A percentile compares a stretch with the other conserved stretches of the same genome.
Conservation (phyloP, 2,329 filamentous ascomycete species). For the Curvularia sp. region DNA sequence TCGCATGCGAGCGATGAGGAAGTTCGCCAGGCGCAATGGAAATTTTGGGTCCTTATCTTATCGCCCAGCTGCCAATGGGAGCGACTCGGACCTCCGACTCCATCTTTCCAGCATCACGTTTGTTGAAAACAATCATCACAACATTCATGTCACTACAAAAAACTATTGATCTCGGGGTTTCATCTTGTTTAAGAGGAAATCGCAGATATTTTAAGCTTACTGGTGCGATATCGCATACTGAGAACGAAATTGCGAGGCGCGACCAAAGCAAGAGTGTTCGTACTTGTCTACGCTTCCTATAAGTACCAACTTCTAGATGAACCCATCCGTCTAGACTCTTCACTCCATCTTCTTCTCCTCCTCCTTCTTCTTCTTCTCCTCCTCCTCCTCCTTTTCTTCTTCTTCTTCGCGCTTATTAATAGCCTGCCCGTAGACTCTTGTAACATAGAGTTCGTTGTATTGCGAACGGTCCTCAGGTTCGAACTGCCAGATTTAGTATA, state of each 20-base stretch:
- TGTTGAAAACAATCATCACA: background rate
- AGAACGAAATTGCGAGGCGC: background rate
- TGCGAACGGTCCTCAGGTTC: too few relatives aligned
- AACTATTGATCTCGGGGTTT: background rate
- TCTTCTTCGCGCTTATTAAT: too few relatives aligned
- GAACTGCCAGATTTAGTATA: background rate
- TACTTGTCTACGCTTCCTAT: too few relatives aligned
- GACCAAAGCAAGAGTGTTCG: background rate
- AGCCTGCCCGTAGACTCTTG: background rate
- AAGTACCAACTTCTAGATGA: background rate
- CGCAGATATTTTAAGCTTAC: background rate
- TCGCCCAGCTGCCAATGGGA: conserved; percentile 12
- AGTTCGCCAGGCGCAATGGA: conserved; percentile 15
- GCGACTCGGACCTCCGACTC: conserved; percentile 14
- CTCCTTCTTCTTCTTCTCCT: too few relatives aligned
- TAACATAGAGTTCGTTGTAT: too few relatives aligned
- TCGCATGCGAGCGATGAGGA: conserved; percentile 4
- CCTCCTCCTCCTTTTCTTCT: too few relatives aligned
- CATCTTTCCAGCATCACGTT: conserved; percentile 2
- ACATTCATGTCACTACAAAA: background rate
- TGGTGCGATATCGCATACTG: background rate
- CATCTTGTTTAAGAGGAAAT: background rate
- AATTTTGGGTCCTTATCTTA: conserved; percentile 20
- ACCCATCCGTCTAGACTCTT: too few relatives aligned
- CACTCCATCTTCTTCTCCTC: too few relatives aligned